Base-by-base conservation (phyloP, 1,284 basidiomycete species). In the Apiotrichum laibachii region DNA sequence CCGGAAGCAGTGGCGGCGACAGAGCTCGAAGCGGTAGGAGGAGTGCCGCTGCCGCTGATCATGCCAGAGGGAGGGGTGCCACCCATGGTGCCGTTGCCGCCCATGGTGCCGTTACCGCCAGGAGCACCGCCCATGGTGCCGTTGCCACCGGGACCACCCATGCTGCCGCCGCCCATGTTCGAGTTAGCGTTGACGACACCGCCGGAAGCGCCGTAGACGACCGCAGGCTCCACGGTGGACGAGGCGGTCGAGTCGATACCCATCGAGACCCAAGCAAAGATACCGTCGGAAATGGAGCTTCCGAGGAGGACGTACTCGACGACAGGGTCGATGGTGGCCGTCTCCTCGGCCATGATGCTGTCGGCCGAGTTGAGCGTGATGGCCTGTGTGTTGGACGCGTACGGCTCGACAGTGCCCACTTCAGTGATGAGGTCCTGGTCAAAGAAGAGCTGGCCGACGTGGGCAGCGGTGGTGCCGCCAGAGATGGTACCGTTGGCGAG, bases 401-500 rank as follows among this genome's bases (percentile, higher is more conserved):
- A 81, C 5, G 79, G 79, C 61, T 63, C 66, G 35, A 79, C 56
- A 47, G 67, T 65, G 59, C 68, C 77, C 55, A 80, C 72, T 56
- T 71, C 64, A 61, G 66, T 56, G 66, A 80, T 75, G 56, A 81
- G 68, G 39, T 68, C 65, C 60, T 80, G 79, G 53, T 79, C 77
- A 49, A 81, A 76, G 69, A 80, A 81, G 62, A 81, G 71, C 63
- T 81, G 80, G 26, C 80, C 80, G 16, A 77, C 78, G 72, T 81
- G 79, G 39, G 73, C 62, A 62, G 42, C 65, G 2, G 31, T 35
- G 0, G 73, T 72, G 15, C 59, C 63, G 64, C 75, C 76, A 11
- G 75, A 75, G 60, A 76, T 76, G 55, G 79, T 79, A 19, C 57
- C 57, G 65, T 68, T 68, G 12, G 53, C 54, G 45, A 62, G 62